Evolutionary conservation across 768 basidiomycete genomes (phyloP).

Genomic region (Dentipellis fragilis): DNA sequence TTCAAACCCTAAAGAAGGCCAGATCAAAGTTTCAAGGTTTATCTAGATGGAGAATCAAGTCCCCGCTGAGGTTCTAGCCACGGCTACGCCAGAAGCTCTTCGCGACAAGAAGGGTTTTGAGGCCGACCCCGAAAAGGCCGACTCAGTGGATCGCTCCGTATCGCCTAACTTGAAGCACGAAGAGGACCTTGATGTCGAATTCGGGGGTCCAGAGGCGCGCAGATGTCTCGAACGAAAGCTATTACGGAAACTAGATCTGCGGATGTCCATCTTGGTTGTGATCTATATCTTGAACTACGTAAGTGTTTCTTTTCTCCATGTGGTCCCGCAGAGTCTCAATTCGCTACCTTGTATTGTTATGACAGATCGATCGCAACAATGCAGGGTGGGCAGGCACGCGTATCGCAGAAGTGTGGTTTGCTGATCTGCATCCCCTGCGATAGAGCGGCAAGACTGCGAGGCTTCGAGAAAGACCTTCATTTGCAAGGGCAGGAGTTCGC

Average conservation of each 20-base stretch:
- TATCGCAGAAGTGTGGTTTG: background rate
- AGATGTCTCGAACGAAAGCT: slow-evolving; percentile 32
- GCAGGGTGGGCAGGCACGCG: background rate
- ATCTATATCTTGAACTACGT: background rate
- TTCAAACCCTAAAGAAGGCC: too few relatives aligned
- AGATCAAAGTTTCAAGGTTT: too few relatives aligned
- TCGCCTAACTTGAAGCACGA: background rate
- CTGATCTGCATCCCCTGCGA: background rate
- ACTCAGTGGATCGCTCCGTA: background rate
- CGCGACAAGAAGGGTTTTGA: background rate
- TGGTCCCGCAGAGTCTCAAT: background rate
- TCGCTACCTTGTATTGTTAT: background rate
- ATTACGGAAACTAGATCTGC: slow-evolving; percentile 31
- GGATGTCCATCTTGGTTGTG: slow-evolving; percentile 29
- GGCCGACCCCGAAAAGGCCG: background rate
- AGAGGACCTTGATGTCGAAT: slow-evolving; percentile 21
- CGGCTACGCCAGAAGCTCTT: too few relatives aligned
- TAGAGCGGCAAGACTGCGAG: slow-evolving; percentile 62
- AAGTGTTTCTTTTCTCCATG: background rate
- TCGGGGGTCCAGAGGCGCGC: slow-evolving; percentile 29
- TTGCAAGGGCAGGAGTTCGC: slow-evolving; percentile 56
- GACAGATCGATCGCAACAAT: background rate
- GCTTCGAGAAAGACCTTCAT: slow-evolving; percentile 58
- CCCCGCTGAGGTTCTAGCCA: too few relatives aligned
- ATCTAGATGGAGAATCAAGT: too few relatives aligned